phyloP scores from a whole-genome alignment of 257 asterid genomes.

The Plantago ovata region DNA sequence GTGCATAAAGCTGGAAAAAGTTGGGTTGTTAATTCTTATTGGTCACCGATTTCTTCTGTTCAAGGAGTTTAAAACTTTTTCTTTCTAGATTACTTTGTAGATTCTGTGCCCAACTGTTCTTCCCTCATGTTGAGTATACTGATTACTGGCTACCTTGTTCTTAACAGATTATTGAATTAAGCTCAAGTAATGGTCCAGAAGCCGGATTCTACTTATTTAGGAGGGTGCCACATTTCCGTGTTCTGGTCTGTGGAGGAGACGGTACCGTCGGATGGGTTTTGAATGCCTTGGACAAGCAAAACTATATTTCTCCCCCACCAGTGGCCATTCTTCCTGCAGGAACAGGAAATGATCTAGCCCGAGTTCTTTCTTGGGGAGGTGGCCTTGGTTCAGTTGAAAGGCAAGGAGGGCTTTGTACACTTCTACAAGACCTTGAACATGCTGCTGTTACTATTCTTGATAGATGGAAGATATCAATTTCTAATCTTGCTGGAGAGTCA shows the following conservation, averaged over 20 bases:
- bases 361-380: slow-evolving; percentile 97
- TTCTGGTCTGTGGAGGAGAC: slow-evolving; percentile 97
- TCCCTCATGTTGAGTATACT: slow-evolving; percentile 10
- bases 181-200: slow-evolving; percentile 91
- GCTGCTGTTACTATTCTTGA: slow-evolving; percentile 99
- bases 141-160: slow-evolving; percentile 15
- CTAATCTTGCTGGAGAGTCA: slow-evolving; percentile 62
- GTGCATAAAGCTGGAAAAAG: too few relatives aligned
- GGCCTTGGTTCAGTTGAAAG: slow-evolving; percentile 98
- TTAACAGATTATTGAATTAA: slow-evolving; percentile 69
- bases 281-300: slow-evolving; percentile 82
- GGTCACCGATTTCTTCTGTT: slow-evolving; percentile 12
- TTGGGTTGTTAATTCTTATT: too few relatives aligned
- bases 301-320: slow-evolving; percentile 97
- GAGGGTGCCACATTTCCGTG: slow-evolving; percentile 83
- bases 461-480: slow-evolving; percentile 80
- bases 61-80: neutral
- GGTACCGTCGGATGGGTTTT: slow-evolving; percentile 98
- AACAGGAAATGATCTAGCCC: slow-evolving; percentile 97
- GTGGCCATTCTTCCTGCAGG: slow-evolving; percentile 99
- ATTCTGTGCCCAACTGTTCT: neutral
- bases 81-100: neutral
- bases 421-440: slow-evolving; percentile 82
- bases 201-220: slow-evolving; percentile 80
- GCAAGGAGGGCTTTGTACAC: slow-evolving; percentile 93